Conservation (phyloP, 495 filamentous ascomycete species). For the Mycothermus thermophilus region DNA sequence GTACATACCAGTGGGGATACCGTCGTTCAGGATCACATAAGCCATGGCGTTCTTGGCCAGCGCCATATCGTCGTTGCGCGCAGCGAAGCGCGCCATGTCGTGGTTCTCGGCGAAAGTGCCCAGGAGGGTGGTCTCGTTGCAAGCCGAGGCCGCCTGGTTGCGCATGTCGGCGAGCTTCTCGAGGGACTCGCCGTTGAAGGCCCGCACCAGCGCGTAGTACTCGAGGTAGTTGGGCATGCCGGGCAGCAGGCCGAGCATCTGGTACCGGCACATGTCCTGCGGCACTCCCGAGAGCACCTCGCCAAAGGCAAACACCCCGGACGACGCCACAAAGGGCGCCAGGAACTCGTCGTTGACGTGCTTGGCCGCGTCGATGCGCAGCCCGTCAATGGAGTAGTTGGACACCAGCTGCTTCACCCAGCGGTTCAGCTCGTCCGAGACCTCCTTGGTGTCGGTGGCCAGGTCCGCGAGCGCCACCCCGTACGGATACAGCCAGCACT, state of each 20-base stretch:
- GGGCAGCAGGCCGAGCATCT: constrained; percentile 36
- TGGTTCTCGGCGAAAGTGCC: constrained; percentile 72
- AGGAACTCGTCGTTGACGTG: constrained; percentile 62
- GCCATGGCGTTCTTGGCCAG: constrained; percentile 59
- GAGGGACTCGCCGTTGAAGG: constrained; percentile 15
- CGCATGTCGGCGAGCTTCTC: constrained; percentile 6
- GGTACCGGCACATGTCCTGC: constrained; percentile 20
- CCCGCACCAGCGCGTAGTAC: constrained; percentile 48
- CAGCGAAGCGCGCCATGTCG: constrained; percentile 57
- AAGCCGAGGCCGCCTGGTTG: constrained; percentile 10
- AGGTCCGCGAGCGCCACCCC: constrained; percentile 52
- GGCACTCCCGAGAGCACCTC: constrained; percentile 37
- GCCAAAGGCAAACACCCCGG: constrained; percentile 59
- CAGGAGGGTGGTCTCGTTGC: constrained; percentile 19
- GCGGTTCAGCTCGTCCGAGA: constrained; percentile 40
- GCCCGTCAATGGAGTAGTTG: constrained; percentile 66
- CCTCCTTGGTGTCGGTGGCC: constrained; percentile 43
- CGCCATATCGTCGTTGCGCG: constrained; percentile 37
- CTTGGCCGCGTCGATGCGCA: constrained; percentile 63
- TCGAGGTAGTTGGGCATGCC: constrained; percentile 54
- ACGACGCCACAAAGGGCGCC: constrained; percentile 43
- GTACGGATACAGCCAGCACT: constrained; percentile 50
- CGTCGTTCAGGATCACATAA: constrained; percentile 54
- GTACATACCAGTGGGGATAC: constrained; percentile 23
- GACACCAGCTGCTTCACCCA: constrained; percentile 54